Evolutionary conservation across 768 basidiomycete genomes (phyloP), one percentile per base, ranked within the genome.

Genomic region (Lactarius trivialis): DNA sequence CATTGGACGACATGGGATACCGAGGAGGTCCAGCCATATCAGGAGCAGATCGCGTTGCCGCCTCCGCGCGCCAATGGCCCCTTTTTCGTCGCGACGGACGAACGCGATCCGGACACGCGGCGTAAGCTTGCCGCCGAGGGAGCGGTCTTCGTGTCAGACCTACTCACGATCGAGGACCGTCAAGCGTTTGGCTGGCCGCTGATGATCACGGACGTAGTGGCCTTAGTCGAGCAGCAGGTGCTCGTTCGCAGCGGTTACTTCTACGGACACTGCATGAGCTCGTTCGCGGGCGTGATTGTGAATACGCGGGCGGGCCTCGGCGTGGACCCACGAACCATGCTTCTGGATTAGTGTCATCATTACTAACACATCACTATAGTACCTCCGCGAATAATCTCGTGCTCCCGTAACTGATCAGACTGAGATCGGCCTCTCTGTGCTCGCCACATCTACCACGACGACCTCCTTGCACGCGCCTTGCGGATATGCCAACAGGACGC

Each of bases 201-300:
- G 55, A 61, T 81, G 58, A 33, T 80, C 61, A 76, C 76, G 34
- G 79, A 79, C 58, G 68, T 81, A 33, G 61, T 76, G 28, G 77
- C 74, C 17, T 67, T 79, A 32, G 70, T 79, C 37, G 78, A 79
- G 58, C 79, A 80, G 68, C 69, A 73, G 24, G 50, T 74, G 56
- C 66, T 79, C 63, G 65, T 74, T 0, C 68, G 68, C 11, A 68
- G 70, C 15, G 69, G 71, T 1, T 78, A 70, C 60, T 79, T 78
- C 63, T 75, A 78, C 8, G 77, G 74, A 12, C 70, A 75, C n/a
- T 71, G 69, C 8, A 67, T 75, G 69, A 75, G 73, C 63, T 75
- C 76, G 21, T 71, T 78, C 32, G 73, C 73, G 0, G 76, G 77
- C n/a, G 75, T 73, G 1, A 72, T 77, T 39, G 66, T 74, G 19